Percentiles rank a stretch among this genome's conserved stretches.
Conservation (phyloP, 768 basidiomycete genomes). For the Pleurotus cornucopiae region DNA sequence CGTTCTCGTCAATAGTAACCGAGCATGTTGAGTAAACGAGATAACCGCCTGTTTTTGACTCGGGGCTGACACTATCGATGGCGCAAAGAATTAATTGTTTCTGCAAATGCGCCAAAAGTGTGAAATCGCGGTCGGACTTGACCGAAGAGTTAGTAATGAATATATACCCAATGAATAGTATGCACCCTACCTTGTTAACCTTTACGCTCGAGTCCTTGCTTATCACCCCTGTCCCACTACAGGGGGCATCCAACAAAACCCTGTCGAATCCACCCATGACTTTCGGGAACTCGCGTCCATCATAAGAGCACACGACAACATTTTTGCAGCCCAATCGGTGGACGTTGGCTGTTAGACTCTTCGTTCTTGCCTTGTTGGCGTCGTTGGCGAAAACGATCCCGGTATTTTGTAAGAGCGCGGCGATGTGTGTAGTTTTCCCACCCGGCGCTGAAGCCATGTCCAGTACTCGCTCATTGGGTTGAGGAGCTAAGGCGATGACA, state of each 20-base stretch:
- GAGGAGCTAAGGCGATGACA: slow-evolving; percentile 91
- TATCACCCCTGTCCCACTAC: slow-evolving; percentile 97
- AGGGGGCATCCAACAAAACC: slow-evolving; percentile 95
- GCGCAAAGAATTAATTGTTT: slow-evolving; percentile 98
- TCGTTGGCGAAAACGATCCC: slow-evolving; percentile 99
- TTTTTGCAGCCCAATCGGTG: slow-evolving; percentile 98
- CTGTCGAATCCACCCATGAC: slow-evolving; percentile 99
- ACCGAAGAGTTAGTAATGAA: slow-evolving; percentile 6
- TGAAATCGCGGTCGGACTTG: slow-evolving; percentile 93
- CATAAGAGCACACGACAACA: slow-evolving; percentile 94
- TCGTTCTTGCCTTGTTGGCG: slow-evolving; percentile 89
- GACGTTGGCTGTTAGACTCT: slow-evolving; percentile 94
- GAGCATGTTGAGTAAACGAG: slow-evolving; percentile 99
- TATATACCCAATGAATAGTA: not conserved
- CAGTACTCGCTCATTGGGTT: slow-evolving; percentile 88
- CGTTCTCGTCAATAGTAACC: slow-evolving; percentile 97
- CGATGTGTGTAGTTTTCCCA: slow-evolving; percentile 97
- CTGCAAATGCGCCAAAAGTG: slow-evolving; percentile 93
- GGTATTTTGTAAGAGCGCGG: slow-evolving; percentile 95
- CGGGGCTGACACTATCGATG: slow-evolving; percentile 89
- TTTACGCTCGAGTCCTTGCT: slow-evolving; percentile 97
- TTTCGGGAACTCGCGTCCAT: slow-evolving; percentile 96
- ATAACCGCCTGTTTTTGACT: slow-evolving; percentile 88
- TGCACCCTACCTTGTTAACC: slow-evolving; percentile 79
- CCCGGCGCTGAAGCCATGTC: slow-evolving; percentile 99